Evolutionary conservation across 345 rosid genomes (phyloP).

Genomic region (Dovyalis caffra): DNA sequence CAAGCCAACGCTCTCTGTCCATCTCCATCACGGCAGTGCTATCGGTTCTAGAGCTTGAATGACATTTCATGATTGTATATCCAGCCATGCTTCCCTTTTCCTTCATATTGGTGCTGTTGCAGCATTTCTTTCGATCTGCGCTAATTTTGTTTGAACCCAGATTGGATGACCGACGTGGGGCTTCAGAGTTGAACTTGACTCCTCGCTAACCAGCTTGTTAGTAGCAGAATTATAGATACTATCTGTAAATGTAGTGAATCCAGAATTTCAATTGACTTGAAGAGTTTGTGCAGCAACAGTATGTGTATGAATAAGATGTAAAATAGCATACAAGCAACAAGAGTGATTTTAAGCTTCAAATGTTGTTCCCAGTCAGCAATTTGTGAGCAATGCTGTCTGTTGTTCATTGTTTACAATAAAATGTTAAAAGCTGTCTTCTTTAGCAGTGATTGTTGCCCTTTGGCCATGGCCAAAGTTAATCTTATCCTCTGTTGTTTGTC

Average conservation of each 20-base stretch:
- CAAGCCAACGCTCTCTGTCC: background rate
- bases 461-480: too few relatives aligned
- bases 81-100: background rate
- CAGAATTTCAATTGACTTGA: background rate
- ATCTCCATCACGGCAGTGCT: background rate
- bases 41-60: background rate
- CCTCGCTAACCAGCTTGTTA: background rate
- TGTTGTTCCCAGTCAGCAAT: too few relatives aligned
- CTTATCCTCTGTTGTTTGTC: too few relatives aligned
- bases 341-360: too few relatives aligned
- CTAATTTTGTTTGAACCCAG: background rate
- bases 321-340: too few relatives aligned
- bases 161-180: background rate
- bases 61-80: background rate
- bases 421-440: too few relatives aligned
- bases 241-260: background rate
- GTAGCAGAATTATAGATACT: background rate
- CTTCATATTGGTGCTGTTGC: background rate
- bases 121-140: background rate
- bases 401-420: too few relatives aligned
- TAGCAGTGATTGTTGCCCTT: too few relatives aligned
- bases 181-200: background rate
- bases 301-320: too few relatives aligned
- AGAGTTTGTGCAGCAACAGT: background rate
- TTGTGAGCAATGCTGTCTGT: too few relatives aligned